Evolutionary conservation across 2,329 filamentous ascomycete species (phyloP).

Genomic region (Aspergillus costaricaensis): DNA sequence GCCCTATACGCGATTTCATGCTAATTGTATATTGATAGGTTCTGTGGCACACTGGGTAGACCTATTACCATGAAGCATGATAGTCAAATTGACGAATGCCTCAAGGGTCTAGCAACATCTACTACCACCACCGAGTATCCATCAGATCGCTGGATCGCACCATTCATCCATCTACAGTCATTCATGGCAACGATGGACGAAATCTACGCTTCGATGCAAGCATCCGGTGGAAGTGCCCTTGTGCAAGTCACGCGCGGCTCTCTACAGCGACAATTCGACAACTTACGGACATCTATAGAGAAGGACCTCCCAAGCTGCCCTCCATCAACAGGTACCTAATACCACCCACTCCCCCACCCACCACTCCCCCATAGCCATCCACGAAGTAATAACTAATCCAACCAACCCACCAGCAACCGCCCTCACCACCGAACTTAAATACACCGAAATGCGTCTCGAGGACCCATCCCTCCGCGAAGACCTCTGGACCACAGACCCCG

Average conservation of each 20-base stretch:
- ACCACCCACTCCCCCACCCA: neutral
- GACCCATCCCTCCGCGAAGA: constrained; percentile 25
- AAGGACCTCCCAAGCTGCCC: constrained; percentile 12
- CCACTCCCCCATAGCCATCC: neutral
- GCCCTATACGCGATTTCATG: neutral
- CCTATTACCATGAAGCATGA: constrained; percentile 4
- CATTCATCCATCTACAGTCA: constrained; percentile 22
- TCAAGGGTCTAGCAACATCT: constrained; percentile 9
- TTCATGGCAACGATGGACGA: constrained; percentile 24
- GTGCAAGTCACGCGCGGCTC: constrained; percentile 15
- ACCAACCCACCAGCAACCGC: constrained; percentile 15
- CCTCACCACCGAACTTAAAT: constrained; percentile 22
- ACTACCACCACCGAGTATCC: constrained; percentile 8
- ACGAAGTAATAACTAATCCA: too few species aligned
- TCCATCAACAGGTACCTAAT: constrained; percentile 14
- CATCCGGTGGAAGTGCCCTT: constrained; percentile 15
- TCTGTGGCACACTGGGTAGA: neutral
- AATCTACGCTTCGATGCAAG: constrained; percentile 20
- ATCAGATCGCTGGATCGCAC: constrained; percentile 25
- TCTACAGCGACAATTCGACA: constrained; percentile 20
- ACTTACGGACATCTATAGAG: constrained; percentile 10
- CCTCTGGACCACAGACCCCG: constrained; percentile 21
- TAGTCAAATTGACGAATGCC: constrained; percentile 15
- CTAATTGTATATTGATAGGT: neutral
- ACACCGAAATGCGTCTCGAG: constrained; percentile 21